Percentiles rank a stretch among this genome's conserved stretches.
Conservation (phyloP, 2,329 filamentous ascomycete species). For the Helotiales sp. region DNA sequence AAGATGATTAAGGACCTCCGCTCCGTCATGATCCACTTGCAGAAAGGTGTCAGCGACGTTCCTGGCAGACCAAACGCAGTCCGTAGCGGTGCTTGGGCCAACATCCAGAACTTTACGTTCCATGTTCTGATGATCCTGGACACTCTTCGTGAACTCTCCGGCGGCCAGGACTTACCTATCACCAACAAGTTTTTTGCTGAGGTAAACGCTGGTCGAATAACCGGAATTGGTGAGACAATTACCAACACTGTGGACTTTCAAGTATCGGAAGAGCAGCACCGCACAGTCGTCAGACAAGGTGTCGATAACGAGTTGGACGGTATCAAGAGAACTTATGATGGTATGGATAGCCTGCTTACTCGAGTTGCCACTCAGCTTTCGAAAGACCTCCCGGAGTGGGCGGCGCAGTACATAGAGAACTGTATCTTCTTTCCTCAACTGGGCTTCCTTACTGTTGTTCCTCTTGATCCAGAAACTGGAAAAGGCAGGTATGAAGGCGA, state of each 20-base stretch:
- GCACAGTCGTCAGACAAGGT: slow-evolving; percentile 71
- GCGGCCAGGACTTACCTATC: slow-evolving; percentile 52
- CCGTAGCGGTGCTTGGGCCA: slow-evolving; percentile 70
- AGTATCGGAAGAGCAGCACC: slow-evolving; percentile 63
- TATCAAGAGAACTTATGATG: slow-evolving; percentile 75
- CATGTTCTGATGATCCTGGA: slow-evolving; percentile 70
- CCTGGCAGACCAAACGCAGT: slow-evolving; percentile 43
- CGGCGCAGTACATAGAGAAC: slow-evolving; percentile 56
- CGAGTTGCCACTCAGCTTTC: slow-evolving; percentile 66
- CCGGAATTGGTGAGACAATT: slow-evolving; percentile 69
- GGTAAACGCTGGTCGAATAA: slow-evolving; percentile 59
- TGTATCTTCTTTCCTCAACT: slow-evolving; percentile 91
- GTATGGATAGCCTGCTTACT: slow-evolving; percentile 72
- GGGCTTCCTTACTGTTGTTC: slow-evolving; percentile 81
- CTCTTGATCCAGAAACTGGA: slow-evolving; percentile 58
- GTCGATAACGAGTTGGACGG: slow-evolving; percentile 75
- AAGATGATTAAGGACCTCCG: slow-evolving; percentile 76
- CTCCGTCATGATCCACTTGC: slow-evolving; percentile 66
- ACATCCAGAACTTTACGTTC: slow-evolving; percentile 69
- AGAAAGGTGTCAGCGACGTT: slow-evolving; percentile 70
- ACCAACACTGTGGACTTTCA: slow-evolving; percentile 79
- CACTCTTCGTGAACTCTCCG: slow-evolving; percentile 55
- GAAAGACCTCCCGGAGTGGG: slow-evolving; percentile 60
- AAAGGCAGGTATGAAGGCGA: slow-evolving; percentile 64
- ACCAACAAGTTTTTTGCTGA: slow-evolving; percentile 57